phyloP scores from a whole-genome alignment of 2,329 filamentous ascomycete genomes.

The Lachnellula occidentalis region DNA sequence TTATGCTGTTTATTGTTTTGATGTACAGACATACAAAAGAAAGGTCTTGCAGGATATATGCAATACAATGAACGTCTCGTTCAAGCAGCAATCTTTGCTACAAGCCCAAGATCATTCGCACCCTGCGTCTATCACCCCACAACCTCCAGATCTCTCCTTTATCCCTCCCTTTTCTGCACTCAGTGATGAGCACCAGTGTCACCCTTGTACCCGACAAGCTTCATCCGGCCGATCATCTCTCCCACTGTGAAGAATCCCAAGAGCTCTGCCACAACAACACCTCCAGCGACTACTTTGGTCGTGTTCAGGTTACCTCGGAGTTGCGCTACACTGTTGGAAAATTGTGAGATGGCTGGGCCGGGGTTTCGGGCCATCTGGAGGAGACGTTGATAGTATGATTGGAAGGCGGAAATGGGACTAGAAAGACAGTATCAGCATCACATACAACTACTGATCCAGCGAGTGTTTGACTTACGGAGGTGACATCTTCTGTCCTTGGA shows the following conservation, averaged over 20 bases:
- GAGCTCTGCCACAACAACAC: slow-evolving; percentile 77
- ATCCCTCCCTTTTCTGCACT: slow-evolving; percentile 2
- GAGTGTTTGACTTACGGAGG: slow-evolving; percentile 70
- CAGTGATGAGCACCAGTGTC: slow-evolving; percentile 56
- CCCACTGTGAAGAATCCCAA: slow-evolving; percentile 97
- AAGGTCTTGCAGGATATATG: slow-evolving; percentile 19
- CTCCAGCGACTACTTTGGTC: slow-evolving; percentile 65
- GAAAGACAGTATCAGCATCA: not conserved
- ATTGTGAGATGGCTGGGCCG: slow-evolving; percentile 45
- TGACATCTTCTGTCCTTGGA: slow-evolving; percentile 82
- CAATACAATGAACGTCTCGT: slow-evolving; percentile 12
- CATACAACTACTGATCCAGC: not conserved
- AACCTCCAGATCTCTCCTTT: not conserved
- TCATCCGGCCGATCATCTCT: slow-evolving; percentile 93
- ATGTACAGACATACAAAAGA: slow-evolving; percentile 26
- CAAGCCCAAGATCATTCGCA: slow-evolving; percentile 2
- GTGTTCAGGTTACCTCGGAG: slow-evolving; percentile 62
- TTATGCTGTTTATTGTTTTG: slow-evolving; percentile 25
- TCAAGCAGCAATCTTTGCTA: slow-evolving; percentile 5
- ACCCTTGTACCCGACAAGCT: slow-evolving; percentile 88
- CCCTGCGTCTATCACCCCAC: slow-evolving; percentile 8
- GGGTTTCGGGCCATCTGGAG: slow-evolving; percentile 69
- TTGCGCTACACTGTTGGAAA: slow-evolving; percentile 50
- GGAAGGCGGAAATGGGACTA: slow-evolving; percentile 76
- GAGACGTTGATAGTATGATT: slow-evolving; percentile 75